phyloP scores from a whole-genome alignment of 2,329 filamentous ascomycete genomes.

The Aspergillus aculeatinus region DNA sequence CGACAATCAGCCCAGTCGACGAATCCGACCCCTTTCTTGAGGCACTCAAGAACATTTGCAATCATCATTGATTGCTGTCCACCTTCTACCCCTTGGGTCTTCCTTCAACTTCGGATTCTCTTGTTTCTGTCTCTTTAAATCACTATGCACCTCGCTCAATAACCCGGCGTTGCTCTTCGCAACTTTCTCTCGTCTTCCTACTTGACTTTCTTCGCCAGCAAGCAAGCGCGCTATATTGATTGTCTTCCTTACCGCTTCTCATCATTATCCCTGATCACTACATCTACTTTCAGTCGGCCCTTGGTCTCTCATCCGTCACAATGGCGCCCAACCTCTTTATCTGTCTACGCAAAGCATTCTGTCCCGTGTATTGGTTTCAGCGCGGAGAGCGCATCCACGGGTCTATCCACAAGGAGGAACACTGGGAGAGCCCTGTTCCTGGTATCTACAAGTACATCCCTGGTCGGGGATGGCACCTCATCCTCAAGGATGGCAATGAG shows the following conservation, averaged over 20 bases:
- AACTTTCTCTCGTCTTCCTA: slow-evolving; percentile 14
- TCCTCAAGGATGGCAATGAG: slow-evolving; percentile 40
- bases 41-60: slow-evolving; percentile 9
- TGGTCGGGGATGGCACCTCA: slow-evolving; percentile 51
- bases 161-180: slow-evolving; percentile 18
- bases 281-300: slow-evolving; percentile 1
- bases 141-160: slow-evolving; percentile 36
- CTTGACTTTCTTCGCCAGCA: slow-evolving; percentile 17
- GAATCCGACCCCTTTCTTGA: slow-evolving; percentile 1
- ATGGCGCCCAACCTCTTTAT: slow-evolving; percentile 55
- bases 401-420: slow-evolving; percentile 45
- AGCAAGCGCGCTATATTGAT: slow-evolving; percentile 27
- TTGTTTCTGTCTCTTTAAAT: slow-evolving; percentile 16
- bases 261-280: slow-evolving; percentile 5
- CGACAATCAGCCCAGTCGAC: slow-evolving; percentile 4
- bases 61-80: slow-evolving; percentile 11
- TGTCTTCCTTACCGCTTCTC: slow-evolving; percentile 6
- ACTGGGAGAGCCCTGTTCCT: slow-evolving; percentile 50
- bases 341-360: slow-evolving; percentile 50
- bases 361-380: slow-evolving; percentile 52
- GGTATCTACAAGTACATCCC: slow-evolving; percentile 53
- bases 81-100: slow-evolving; percentile 8
- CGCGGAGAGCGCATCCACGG: slow-evolving; percentile 39
- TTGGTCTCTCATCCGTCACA: slow-evolving; percentile 10
- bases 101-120: slow-evolving; percentile 20